phyloP scores from a whole-genome alignment of 192 early-diverging fungal species.

The Linnemannia hyalina region DNA sequence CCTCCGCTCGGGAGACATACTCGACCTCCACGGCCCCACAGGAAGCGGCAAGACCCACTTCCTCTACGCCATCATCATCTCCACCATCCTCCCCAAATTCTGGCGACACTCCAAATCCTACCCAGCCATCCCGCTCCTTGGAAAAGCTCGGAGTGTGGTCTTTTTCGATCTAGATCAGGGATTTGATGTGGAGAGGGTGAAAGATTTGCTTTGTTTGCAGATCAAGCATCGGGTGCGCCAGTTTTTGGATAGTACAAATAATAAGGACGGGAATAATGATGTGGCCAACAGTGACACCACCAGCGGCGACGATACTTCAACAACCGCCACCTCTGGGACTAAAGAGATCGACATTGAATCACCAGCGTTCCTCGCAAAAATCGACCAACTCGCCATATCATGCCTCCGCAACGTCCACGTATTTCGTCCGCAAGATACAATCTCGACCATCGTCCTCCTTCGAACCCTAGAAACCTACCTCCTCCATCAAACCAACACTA shows the following conservation, averaged over 20 bases:
- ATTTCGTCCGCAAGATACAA: constrained; percentile 41
- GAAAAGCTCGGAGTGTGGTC: constrained; percentile 26
- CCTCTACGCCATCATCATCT: constrained; percentile 48
- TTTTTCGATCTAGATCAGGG: constrained; percentile 48
- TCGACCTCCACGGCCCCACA: constrained; percentile 30
- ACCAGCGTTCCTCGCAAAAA: constrained; percentile 14
- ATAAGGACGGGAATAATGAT: neutral
- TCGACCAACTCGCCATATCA: constrained; percentile 20
- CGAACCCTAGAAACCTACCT: constrained; percentile 38
- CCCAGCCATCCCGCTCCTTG: neutral
- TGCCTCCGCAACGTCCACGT: constrained; percentile 42
- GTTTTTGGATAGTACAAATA: neutral
- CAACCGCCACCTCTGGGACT: neutral
- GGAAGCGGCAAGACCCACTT: constrained; percentile 37
- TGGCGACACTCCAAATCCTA: constrained; percentile 33
- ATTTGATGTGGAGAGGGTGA: constrained; percentile 15
- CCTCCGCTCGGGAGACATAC: constrained; percentile 34
- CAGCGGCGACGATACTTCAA: neutral
- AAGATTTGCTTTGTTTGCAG: constrained; percentile 10
- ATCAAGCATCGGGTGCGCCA: neutral
- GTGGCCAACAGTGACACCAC: neutral
- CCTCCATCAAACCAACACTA: neutral
- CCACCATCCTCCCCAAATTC: constrained; percentile 38
- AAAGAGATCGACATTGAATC: constrained; percentile 6
- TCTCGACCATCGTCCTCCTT: constrained; percentile 30